Conservation (phyloP, 129 eudicot species). For the Tagetes erecta region DNA sequence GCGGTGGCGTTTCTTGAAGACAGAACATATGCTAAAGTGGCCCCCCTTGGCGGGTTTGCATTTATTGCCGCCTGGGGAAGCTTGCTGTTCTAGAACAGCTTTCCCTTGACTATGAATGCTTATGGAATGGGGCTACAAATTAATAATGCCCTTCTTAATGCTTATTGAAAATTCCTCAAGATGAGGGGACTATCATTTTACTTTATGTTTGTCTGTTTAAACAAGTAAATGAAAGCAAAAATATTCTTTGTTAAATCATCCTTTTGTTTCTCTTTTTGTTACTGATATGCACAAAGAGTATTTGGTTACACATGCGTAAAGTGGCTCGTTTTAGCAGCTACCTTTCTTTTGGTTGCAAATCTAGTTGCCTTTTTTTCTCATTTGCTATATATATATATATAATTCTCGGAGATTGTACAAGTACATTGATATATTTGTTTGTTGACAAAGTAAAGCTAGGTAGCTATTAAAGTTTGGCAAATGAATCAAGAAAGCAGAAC, state of each 20-base stretch:
- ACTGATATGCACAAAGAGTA: constrained; percentile 15
- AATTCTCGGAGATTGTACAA: background rate
- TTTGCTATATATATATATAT: background rate
- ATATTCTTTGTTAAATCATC: background rate
- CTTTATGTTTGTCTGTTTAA: constrained; percentile 7
- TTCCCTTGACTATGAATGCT: constrained; percentile 20
- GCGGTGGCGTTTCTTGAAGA: constrained; percentile 84
- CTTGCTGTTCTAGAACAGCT: constrained; percentile 60
- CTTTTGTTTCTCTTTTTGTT: background rate
- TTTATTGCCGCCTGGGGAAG: constrained; percentile 95
- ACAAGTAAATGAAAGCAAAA: constrained; percentile 17
- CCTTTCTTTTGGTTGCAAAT: constrained; percentile 1
- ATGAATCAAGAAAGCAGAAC: constrained; percentile 32
- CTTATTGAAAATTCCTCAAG: background rate
- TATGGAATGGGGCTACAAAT: background rate
- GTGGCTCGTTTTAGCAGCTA: constrained; percentile 24
- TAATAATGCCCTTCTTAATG: constrained; percentile 19
- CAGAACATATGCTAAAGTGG: constrained; percentile 68
- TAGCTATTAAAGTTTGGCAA: constrained; percentile 10
- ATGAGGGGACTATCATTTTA: background rate
- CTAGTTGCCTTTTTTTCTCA: background rate
- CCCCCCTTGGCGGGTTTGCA: constrained; percentile 96
- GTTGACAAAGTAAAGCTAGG: background rate
- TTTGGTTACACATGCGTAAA: constrained; percentile 15
- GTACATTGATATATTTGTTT: background rate